These are phyloP conservation scores for Tricholoma terreum DNA, from an alignment of 768 basidiomycete species.

Conservation along the genomic window DNA sequence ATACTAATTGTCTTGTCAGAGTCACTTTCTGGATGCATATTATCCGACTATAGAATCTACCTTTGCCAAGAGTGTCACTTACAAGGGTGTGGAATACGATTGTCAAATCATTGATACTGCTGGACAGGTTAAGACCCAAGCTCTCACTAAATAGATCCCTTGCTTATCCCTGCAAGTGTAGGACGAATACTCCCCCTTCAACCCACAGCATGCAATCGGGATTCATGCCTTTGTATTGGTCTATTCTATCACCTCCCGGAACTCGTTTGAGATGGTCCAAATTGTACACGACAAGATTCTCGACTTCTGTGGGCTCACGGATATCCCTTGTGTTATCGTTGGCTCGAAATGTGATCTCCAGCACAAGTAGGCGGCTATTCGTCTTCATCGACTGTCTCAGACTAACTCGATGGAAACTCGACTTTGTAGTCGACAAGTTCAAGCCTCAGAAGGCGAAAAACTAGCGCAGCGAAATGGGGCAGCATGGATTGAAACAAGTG, in stretches of 20 bases:
- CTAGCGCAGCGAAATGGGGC: conserved; percentile 71
- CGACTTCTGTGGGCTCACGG: conserved; percentile 82
- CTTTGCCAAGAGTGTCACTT: conserved; percentile 78
- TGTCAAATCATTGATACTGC: conserved; percentile 99
- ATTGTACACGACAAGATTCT: conserved; percentile 96
- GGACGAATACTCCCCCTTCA: conserved; percentile 96
- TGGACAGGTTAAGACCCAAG: conserved; percentile 68
- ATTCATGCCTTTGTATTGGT: conserved; percentile 97
- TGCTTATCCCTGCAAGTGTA: conserved; percentile 23
- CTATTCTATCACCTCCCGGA: conserved; percentile 86
- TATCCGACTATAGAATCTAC: conserved; percentile 95
- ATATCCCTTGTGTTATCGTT: conserved; percentile 91
- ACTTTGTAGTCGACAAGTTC: conserved; percentile 62
- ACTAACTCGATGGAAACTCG: not conserved
- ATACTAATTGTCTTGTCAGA: conserved; percentile 28
- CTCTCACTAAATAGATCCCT: not conserved
- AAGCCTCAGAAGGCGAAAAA: conserved; percentile 66
- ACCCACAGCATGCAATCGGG: conserved; percentile 91
- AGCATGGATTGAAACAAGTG: conserved; percentile 86
- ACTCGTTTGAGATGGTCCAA: conserved; percentile 93
- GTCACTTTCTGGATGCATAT: conserved; percentile 88
- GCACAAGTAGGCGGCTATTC: conserved; percentile 51
- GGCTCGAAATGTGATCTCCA: conserved; percentile 88
- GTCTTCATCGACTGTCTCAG: not conserved
- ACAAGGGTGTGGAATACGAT: conserved; percentile 89